Percentiles rank a stretch among this genome's conserved stretches.
Evolutionary conservation across 257 asterid genomes (phyloP).

Genomic region (Striga asiatica): DNA sequence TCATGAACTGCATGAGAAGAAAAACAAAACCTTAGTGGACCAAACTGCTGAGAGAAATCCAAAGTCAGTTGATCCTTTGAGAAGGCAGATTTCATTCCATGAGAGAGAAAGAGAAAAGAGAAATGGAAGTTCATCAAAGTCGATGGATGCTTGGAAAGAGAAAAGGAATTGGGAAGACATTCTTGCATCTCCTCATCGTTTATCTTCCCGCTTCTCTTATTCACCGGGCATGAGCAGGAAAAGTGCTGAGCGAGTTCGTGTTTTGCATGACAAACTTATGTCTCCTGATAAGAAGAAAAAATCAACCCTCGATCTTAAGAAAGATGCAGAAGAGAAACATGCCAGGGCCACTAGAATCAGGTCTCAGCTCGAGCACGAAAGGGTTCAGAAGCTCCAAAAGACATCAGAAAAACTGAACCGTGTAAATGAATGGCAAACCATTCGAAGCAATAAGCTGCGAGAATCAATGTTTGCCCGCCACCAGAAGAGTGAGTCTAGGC

Average conservation of each 20-base stretch:
- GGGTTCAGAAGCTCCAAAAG: slow-evolving; percentile 90
- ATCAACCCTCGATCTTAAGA: slow-evolving; percentile 73
- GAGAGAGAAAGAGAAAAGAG: slow-evolving; percentile 72
- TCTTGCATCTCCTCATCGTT: slow-evolving; percentile 74
- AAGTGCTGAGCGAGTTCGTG: slow-evolving; percentile 76
- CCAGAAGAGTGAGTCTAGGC: slow-evolving; percentile 84
- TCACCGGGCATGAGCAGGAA: slow-evolving; percentile 86
- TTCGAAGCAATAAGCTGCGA: slow-evolving; percentile 77
- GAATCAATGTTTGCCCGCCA: slow-evolving; percentile 92
- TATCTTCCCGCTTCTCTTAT: slow-evolving; percentile 80
- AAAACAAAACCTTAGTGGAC: slow-evolving; percentile 36
- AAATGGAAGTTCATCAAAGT: slow-evolving; percentile 51
- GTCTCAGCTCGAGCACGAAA: slow-evolving; percentile 89
- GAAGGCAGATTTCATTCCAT: slow-evolving; percentile 30
- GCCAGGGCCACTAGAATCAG: slow-evolving; percentile 96
- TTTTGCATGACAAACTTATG: slow-evolving; percentile 92
- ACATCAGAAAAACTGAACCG: slow-evolving; percentile 91
- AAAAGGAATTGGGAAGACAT: slow-evolving; percentile 97
- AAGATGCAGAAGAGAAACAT: slow-evolving; percentile 94
- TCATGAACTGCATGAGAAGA: slow-evolving; percentile 38
- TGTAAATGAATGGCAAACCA: slow-evolving; percentile 88
- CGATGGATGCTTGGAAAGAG: slow-evolving; percentile 99
- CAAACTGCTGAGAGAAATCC: slow-evolving; percentile 31
- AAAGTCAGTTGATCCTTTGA: slow-evolving; percentile 41
- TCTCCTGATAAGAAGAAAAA: slow-evolving; percentile 95